Percentiles rank a stretch among this genome's conserved stretches.
phyloP scores from a whole-genome alignment of 306 rosid genomes.

The Geum urbanum region DNA sequence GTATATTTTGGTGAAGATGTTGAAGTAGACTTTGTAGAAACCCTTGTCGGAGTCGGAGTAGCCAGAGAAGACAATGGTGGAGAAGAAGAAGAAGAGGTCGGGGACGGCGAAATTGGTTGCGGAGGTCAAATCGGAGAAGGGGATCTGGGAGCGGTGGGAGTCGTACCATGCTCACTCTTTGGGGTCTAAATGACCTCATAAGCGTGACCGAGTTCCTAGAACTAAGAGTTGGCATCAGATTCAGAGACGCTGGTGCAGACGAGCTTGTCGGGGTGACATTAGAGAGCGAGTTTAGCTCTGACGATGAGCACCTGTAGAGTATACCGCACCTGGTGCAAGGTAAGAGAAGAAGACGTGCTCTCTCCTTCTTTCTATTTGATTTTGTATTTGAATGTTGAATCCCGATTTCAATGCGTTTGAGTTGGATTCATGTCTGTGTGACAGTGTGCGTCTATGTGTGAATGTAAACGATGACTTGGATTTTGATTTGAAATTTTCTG shows the following conservation, averaged over 20 bases:
- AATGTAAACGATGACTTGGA: too few species aligned
- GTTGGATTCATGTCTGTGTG: too few species aligned
- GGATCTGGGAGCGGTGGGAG: conserved; percentile 92
- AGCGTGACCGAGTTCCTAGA: conserved; percentile 88
- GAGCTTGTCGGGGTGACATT: conserved; percentile 94
- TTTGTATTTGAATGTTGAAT: too few species aligned
- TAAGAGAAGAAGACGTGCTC: too few species aligned
- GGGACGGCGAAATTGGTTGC: conserved; percentile 49
- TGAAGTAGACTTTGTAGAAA: conserved; percentile 68
- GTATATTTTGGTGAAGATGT: conserved; percentile 56
- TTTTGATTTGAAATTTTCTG: too few species aligned
- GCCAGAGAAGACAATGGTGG: conserved; percentile 65
- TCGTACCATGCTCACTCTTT: conserved; percentile 97
- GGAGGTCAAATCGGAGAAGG: conserved; percentile 66
- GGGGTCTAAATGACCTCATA: conserved; percentile 93
- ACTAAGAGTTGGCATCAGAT: conserved; percentile 74
- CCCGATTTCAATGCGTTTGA: too few species aligned
- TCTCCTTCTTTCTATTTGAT: too few species aligned
- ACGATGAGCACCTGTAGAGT: too few species aligned
- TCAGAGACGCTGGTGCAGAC: conserved; percentile 70
- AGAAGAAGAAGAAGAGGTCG: conserved; percentile 83
- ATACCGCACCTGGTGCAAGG: too few species aligned
- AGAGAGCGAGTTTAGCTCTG: conserved; percentile 78
- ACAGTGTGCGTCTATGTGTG: too few species aligned
- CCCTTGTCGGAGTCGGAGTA: conserved; percentile 64